Evolutionary conservation across 805 yeast species (phyloP).

Genomic region (Candida loeiensis): DNA sequence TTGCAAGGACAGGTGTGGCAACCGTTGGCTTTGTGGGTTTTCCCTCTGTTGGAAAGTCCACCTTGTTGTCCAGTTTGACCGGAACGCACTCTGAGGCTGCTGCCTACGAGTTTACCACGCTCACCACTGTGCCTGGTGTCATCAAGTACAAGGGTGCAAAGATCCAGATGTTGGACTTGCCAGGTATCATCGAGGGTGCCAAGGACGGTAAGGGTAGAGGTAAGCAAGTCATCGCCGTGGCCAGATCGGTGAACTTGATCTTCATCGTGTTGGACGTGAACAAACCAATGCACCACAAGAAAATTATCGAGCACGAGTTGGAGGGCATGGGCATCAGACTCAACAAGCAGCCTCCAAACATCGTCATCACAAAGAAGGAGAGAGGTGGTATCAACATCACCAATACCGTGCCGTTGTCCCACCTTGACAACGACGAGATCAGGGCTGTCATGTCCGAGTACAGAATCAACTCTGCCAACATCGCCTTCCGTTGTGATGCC

Average conservation of each 20-base stretch:
- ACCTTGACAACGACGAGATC: constrained; percentile 87
- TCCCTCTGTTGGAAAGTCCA: constrained; percentile 92
- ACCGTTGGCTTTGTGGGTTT: constrained; percentile 97
- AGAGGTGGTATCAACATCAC: constrained; percentile 95
- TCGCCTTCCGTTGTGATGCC: constrained; percentile 95
- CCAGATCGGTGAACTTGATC: constrained; percentile 92
- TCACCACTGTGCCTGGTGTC: constrained; percentile 96
- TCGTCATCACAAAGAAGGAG: constrained; percentile 86
- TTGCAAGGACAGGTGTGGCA: constrained; percentile 98
- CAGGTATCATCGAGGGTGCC: constrained; percentile 90
- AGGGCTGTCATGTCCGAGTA: constrained; percentile 96
- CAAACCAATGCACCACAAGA: constrained; percentile 92
- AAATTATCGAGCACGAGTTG: constrained; percentile 88
- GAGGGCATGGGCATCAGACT: constrained; percentile 97
- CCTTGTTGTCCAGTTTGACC: constrained; percentile 80
- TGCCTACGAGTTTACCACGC: constrained; percentile 94
- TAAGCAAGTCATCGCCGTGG: constrained; percentile 97
- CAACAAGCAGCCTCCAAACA: constrained; percentile 90
- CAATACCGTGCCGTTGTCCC: constrained; percentile 88
- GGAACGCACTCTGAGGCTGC: constrained; percentile 98
- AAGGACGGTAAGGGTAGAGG: constrained; percentile 92
- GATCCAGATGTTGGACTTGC: constrained; percentile 91
- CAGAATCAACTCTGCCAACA: constrained; percentile 91
- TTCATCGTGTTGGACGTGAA: constrained; percentile 94
- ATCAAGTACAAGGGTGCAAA: constrained; percentile 96